Evolutionary conservation across 2,329 filamentous ascomycete genomes (phyloP).

Genomic region (Zymoseptoria passerinii): DNA sequence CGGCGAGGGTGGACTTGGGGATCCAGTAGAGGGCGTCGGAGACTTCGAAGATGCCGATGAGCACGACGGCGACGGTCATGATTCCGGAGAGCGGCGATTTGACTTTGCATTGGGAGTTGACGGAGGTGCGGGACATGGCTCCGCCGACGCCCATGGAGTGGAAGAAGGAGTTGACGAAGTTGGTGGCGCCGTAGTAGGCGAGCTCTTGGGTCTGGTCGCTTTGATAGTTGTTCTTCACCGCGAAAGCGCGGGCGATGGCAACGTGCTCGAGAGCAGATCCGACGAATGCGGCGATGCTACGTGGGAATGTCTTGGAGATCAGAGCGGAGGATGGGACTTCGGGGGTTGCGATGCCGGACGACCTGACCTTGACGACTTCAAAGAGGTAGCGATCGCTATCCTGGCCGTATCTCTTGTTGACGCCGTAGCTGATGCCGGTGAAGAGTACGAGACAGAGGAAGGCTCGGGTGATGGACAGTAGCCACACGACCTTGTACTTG

Average conservation of each 20-base stretch:
- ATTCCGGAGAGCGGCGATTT: constrained; percentile 53
- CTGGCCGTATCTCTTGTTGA: constrained; percentile 45
- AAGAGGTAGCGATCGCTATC: constrained; percentile 43
- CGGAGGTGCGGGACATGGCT: constrained; percentile 59
- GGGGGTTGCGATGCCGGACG: constrained; percentile 47
- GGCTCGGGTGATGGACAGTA: constrained; percentile 52
- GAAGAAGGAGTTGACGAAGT: constrained; percentile 53
- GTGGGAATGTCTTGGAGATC: constrained; percentile 46
- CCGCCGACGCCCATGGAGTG: constrained; percentile 57
- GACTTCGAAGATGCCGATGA: constrained; percentile 52
- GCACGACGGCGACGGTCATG: constrained; percentile 53
- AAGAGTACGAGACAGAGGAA: constrained; percentile 54
- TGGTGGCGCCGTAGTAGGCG: constrained; percentile 45
- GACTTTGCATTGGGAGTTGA: constrained; percentile 58
- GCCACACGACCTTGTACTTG: constrained; percentile 50
- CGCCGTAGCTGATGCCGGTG: constrained; percentile 54
- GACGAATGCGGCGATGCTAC: constrained; percentile 53
- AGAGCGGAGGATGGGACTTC: constrained; percentile 41
- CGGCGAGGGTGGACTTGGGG: constrained; percentile 56
- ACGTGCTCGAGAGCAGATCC: constrained; percentile 56
- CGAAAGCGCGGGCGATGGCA: constrained; percentile 57
- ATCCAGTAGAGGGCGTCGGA: constrained; percentile 57
- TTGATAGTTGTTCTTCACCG: constrained; percentile 52
- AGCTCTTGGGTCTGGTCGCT: constrained; percentile 59
- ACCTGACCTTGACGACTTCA: constrained; percentile 49